A percentile compares a stretch with the other conserved stretches of the same genome.
Conservation (phyloP, 2,329 filamentous ascomycete species). For the Plenodomus biglobosus region DNA sequence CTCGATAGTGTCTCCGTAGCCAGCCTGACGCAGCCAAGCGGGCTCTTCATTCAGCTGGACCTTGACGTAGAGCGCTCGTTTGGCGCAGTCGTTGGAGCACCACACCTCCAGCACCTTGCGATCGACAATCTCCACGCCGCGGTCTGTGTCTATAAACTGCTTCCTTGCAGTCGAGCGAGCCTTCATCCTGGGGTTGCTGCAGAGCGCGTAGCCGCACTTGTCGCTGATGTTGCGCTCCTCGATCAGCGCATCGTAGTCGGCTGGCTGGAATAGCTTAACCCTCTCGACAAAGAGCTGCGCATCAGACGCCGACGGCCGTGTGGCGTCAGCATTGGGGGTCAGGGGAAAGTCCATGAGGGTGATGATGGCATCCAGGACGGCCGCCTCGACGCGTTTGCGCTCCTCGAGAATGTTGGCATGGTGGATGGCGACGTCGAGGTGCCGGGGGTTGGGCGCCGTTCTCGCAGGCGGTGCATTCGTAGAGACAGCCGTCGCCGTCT, state of each 20-base stretch:
- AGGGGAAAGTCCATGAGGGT: slow-evolving; percentile 67
- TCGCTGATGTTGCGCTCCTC: slow-evolving; percentile 83
- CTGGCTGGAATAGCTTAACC: slow-evolving; percentile 75
- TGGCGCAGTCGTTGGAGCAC: slow-evolving; percentile 80
- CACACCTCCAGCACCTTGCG: slow-evolving; percentile 77
- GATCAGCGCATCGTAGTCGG: slow-evolving; percentile 86
- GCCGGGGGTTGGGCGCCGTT: slow-evolving; percentile 43
- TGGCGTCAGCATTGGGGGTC: slow-evolving; percentile 53
- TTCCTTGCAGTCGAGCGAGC: slow-evolving; percentile 54
- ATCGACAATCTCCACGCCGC: slow-evolving; percentile 65
- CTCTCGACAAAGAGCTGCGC: slow-evolving; percentile 64
- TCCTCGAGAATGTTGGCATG: slow-evolving; percentile 82
- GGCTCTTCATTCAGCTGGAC: slow-evolving; percentile 85
- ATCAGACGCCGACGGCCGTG: slow-evolving; percentile 60
- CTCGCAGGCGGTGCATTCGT: slow-evolving; percentile 20
- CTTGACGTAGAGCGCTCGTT: slow-evolving; percentile 79
- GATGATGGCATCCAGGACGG: slow-evolving; percentile 73
- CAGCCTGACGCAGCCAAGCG: slow-evolving; percentile 74
- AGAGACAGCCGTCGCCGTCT: slow-evolving; percentile 17
- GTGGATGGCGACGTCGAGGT: slow-evolving; percentile 70
- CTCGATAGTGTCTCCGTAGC: slow-evolving; percentile 42
- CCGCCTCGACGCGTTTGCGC: slow-evolving; percentile 73
- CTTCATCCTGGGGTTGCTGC: slow-evolving; percentile 62
- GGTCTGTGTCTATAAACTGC: slow-evolving; percentile 66
- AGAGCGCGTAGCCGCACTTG: slow-evolving; percentile 82